Evolutionary conservation across 2,329 filamentous ascomycete genomes (phyloP), one percentile per base, ranked within the genome.

Genomic region (Orbilia javanica): DNA sequence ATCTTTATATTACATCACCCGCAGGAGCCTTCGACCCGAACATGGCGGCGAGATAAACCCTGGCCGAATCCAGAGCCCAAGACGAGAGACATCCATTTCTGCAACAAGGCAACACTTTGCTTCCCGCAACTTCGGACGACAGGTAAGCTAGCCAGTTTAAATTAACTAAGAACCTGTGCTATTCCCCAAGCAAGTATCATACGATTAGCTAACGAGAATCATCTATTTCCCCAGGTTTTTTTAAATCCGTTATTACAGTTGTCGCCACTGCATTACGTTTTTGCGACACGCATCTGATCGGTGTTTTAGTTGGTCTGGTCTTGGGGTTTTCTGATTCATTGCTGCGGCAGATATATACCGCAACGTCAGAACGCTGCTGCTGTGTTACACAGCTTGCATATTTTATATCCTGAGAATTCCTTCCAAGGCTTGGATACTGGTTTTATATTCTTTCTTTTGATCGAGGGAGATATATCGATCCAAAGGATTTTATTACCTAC

Each of bases 71-170:
- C n/a, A n/a, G n/a, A n/a, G n/a, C n/a, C n/a, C n/a, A n/a, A 22
- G 18, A 64, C 44, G 67, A 27, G 15, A 60, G 62, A 48, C 48
- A 66, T 20, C 11, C 29, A 20, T 6, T n/a, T 60, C 60, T 66
- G 69, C 60, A 73, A 73, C 69, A 73, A 34, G 27, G 36, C 69
- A 73, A 72, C 68, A 65, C 68, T 25, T 44, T 57, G 5, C 27
- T 29, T 42, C 55, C 31, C 18, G 53, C 18, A 39, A 60, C 31
- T 42, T 60, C 55, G 55, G 55, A 60, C 55, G 55, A 60, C 55
- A 60, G 55, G 55, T 60, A 60, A 60, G 34, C 39, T n/a, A n/a
- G n/a, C n/a, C n/a, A n/a, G 15, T 53, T 8, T 22, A 8, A 3
- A 10, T 8, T 57, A 60, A 39, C n/a, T 25, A 20, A 25, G n/a